A percentile compares a stretch with the other conserved stretches of the same genome.
These are phyloP conservation scores for Antitrichia curtipendula DNA, from an alignment of 225 moss, liverwort and hornwort species.

Conservation along the genomic window DNA sequence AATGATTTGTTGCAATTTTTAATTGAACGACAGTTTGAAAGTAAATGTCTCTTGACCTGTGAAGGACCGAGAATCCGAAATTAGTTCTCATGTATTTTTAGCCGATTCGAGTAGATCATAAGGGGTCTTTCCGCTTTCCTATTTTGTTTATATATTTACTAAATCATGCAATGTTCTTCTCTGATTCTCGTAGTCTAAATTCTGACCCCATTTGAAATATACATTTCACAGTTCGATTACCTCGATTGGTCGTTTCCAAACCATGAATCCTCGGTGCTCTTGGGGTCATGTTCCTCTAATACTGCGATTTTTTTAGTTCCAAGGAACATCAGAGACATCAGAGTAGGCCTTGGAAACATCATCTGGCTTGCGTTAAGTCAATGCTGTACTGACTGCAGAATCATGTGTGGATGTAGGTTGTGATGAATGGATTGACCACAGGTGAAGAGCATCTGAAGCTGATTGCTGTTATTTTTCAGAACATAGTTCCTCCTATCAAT, in stretches of 20 bases:
- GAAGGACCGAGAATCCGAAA: background rate
- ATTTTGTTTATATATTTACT: background rate
- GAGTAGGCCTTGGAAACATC: background rate
- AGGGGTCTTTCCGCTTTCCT: background rate
- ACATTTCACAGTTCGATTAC: background rate
- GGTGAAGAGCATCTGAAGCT: slow-evolving; percentile 90
- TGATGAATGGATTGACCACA: slow-evolving; percentile 77
- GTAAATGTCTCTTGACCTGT: background rate
- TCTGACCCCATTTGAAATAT: background rate
- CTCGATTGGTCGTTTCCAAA: background rate
- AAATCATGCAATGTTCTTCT: background rate
- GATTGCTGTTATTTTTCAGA: slow-evolving; percentile 79
- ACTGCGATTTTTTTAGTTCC: background rate
- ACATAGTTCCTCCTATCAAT: slow-evolving; percentile 89
- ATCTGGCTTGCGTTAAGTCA: background rate
- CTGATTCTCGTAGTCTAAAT: background rate
- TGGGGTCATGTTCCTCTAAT: background rate
- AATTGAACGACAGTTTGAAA: background rate
- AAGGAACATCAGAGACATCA: background rate
- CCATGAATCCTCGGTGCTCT: background rate
- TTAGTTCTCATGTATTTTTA: too few species aligned
- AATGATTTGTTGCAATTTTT: background rate
- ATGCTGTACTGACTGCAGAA: background rate
- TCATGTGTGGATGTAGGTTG: slow-evolving; percentile 46
- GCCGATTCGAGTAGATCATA: background rate